These are phyloP conservation scores for Brassica carinata DNA, from an alignment of 345 rosid genomes.

Conservation along the genomic window DNA sequence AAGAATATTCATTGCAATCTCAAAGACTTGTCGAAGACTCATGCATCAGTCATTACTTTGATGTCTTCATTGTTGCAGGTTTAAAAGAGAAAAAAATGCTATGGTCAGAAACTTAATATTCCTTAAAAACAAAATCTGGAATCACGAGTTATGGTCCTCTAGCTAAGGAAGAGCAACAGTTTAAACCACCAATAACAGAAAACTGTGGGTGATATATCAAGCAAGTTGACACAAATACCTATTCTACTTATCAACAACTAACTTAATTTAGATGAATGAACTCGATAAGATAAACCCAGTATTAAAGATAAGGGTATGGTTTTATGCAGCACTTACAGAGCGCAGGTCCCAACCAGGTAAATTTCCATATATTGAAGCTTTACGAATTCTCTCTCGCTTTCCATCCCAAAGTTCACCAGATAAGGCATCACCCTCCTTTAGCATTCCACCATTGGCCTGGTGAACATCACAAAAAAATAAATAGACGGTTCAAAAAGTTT, in stretches of 20 bases:
- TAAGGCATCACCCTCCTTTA: slow-evolving; percentile 88
- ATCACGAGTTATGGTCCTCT: slow-evolving; percentile 5
- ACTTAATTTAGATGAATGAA: slow-evolving; percentile 2
- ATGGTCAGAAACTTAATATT: slow-evolving; percentile 4
- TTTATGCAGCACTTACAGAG: slow-evolving; percentile 73
- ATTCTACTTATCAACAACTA: slow-evolving; percentile 17
- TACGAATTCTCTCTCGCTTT: slow-evolving; percentile 85
- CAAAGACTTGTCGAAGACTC: slow-evolving; percentile 3
- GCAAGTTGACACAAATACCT: neutral
- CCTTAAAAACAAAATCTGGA: neutral
- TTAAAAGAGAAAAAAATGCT: neutral
- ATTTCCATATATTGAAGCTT: slow-evolving; percentile 78
- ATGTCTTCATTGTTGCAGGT: slow-evolving; percentile 19
- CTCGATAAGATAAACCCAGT: neutral
- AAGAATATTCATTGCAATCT: neutral
- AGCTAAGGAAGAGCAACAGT: slow-evolving; percentile 1
- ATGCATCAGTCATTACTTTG: neutral
- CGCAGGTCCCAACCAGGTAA: slow-evolving; percentile 94
- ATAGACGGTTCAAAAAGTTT: neutral
- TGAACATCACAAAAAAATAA: slow-evolving; percentile 19
- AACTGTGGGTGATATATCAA: neutral
- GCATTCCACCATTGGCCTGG: slow-evolving; percentile 59
- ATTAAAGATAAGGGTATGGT: neutral
- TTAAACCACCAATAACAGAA: slow-evolving; percentile 5
- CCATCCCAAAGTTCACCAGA: slow-evolving; percentile 92